Base-by-base conservation (phyloP, 2,329 filamentous ascomycete genomes). In the Ophiosphaerella herpotricha region DNA sequence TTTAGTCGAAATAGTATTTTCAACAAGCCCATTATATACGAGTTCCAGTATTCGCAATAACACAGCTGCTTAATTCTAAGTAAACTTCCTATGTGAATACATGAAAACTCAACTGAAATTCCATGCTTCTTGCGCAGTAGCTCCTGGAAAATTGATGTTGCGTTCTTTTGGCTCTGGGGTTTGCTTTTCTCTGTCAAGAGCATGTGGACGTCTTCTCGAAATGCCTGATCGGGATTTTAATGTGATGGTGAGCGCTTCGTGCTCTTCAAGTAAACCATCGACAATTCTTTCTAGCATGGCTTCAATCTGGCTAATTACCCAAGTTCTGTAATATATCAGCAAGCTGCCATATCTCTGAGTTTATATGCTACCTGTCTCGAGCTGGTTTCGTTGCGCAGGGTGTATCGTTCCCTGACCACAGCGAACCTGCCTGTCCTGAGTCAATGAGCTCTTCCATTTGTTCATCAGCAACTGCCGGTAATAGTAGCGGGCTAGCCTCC, bases 101-200 rank as follows among this genome's bases (percentile, higher is more conserved):
- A 13, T 14, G 26, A 14, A 11, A 33, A 58, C 58, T 53, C 66
- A 61, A 82, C 80, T 75, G 57, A 83, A 83, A 60, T 79, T 79
- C 82, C 82, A 84, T 12, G 82, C 82, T 64, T 86, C 84, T 47
- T 80, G 74, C 3, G 72, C 71, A 43, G 74, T 80, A 49, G 72
- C 80, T 12, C 82, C 84, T 11, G 84, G 84, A 66, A 83, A 86
- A 18, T 67, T 77, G 48, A 78, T 63, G 12, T 57, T 54, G 16
- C 61, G 60, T 12, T 43, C 37, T 42, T 58, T 65, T 11, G 61
- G 48, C 5, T 53, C 41, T 11, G 62, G 62, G n/a, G 39, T 31
- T 11, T 43, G 7, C 34, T 26, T 51, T n/a, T 34, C 31, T 7
- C 23, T 42, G 31, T 44, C 31, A 12, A 33, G 13, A 23, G 32